Percentiles rank a stretch among this genome's conserved stretches.
phyloP scores from a whole-genome alignment of 129 eudicot species.

The Centaurea solstitialis region DNA sequence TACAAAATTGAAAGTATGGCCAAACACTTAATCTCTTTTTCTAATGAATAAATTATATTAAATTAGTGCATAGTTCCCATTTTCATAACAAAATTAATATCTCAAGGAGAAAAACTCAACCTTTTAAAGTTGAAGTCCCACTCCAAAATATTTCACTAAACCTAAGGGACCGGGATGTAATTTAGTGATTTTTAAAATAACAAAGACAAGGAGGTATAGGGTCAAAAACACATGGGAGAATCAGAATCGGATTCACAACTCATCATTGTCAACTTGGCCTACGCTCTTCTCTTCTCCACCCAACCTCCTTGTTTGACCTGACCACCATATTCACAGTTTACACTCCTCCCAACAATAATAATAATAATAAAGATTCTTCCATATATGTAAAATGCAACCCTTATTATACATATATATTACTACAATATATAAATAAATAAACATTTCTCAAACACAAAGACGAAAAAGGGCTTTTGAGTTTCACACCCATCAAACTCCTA shows the following conservation, averaged over 20 bases:
- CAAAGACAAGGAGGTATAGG: background rate
- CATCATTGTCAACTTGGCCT: background rate
- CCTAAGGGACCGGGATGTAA: no score
- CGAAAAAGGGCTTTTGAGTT: background rate
- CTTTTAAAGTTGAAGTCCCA: no score
- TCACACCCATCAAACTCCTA: background rate
- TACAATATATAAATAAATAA: no score
- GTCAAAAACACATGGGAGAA: constrained; percentile 1
- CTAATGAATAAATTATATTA: no score
- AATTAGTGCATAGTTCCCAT: no score
- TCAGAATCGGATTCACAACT: background rate
- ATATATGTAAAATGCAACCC: no score
- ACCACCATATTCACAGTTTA: background rate
- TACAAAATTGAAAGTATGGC: no score
- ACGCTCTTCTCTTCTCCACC: background rate
- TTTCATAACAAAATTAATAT: no score
- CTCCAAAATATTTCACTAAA: no score
- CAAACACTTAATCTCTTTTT: no score
- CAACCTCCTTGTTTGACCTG: background rate
- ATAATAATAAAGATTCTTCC: background rate
- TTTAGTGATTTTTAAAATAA: background rate
- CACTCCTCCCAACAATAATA: background rate
- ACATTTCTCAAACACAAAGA: background rate
- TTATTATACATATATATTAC: no score
- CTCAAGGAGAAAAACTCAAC: no score